A percentile compares a stretch with the other conserved stretches of the same genome.
Evolutionary conservation across 441 rosid genomes (phyloP).

Genomic region (Adansonia madagascariensis): DNA sequence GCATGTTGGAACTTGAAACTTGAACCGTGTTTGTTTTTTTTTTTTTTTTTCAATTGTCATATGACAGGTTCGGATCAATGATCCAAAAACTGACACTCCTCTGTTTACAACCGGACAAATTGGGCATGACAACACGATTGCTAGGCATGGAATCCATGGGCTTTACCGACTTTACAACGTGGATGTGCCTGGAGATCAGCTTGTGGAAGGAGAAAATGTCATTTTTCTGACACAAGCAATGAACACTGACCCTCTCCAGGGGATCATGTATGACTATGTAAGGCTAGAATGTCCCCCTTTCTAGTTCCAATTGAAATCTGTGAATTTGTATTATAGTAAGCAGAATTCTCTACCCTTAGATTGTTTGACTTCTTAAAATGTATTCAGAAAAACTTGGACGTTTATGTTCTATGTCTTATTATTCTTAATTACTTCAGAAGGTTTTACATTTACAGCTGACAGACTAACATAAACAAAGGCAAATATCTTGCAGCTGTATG

Average conservation of each 20-base stretch:
- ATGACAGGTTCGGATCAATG: conserved; percentile 61
- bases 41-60: neutral
- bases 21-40: neutral
- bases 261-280: conserved; percentile 87
- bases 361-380: neutral
- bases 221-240: conserved; percentile 71
- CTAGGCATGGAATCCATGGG: conserved; percentile 94
- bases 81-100: conserved; percentile 45
- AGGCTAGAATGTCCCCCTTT: conserved; percentile 74
- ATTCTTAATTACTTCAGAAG: neutral
- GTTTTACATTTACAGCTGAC: neutral
- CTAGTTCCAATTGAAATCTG: conserved; percentile 16
- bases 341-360: neutral
- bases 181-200: conserved; percentile 49
- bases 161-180: conserved; percentile 73
- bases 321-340: neutral
- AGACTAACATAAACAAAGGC: neutral
- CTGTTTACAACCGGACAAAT: conserved; percentile 69
- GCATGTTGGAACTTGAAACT: conserved; percentile 4
- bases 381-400: too few relatives aligned
- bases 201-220: conserved; percentile 64
- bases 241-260: conserved; percentile 57
- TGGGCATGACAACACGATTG: conserved; percentile 85
- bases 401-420: too few relatives aligned
- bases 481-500: neutral